A percentile compares a stretch with the other conserved stretches of the same genome.
phyloP scores from a whole-genome alignment of 176 grass and related monocot genomes.

The Oryza rufipogon region DNA sequence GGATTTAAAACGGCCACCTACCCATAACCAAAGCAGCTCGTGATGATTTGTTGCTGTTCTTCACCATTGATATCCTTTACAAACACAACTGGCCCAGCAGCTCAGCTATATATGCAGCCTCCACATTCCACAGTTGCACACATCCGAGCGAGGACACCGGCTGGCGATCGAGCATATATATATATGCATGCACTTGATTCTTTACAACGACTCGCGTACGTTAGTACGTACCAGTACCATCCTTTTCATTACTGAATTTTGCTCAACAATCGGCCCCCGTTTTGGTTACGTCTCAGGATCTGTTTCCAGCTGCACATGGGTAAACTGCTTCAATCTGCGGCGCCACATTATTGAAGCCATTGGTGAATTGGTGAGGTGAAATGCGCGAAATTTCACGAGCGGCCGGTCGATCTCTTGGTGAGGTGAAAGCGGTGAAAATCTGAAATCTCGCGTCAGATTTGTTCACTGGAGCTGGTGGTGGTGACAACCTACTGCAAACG shows the following conservation, averaged over 20 bases:
- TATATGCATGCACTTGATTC: background rate
- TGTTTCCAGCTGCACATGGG: background rate
- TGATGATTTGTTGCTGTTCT: conserved; percentile 13
- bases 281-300: background rate
- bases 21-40: background rate
- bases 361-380: background rate
- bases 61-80: conserved; percentile 26
- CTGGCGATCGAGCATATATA: background rate
- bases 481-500: background rate
- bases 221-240: background rate
- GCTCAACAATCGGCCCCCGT: background rate
- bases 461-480: background rate
- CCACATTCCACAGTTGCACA: conserved; percentile 15
- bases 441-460: background rate
- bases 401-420: background rate
- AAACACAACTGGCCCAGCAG: conserved; percentile 22
- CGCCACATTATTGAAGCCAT: conserved; percentile 29
- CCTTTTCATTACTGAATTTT: background rate
- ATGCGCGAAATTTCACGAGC: background rate
- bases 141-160: conserved; percentile 4
- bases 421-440: conserved; percentile 1
- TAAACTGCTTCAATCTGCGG: background rate
- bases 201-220: background rate
- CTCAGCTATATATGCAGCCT: background rate
- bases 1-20: conserved; percentile 7